Evolutionary conservation across 768 basidiomycete species (phyloP).

Genomic region (Collybiopsis luxurians): DNA sequence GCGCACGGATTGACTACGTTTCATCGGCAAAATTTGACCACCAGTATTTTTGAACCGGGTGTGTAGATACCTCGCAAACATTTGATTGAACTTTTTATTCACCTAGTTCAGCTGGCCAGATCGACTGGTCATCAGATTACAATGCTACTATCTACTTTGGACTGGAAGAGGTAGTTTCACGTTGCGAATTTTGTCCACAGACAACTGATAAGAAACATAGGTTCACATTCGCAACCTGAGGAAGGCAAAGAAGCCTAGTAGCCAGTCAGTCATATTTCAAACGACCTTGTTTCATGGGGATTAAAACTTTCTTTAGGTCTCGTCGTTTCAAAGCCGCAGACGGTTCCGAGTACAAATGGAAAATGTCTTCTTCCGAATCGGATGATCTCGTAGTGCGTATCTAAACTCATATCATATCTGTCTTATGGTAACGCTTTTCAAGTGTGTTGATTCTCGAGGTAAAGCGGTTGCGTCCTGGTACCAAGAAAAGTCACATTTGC

Average conservation of each 20-base stretch:
- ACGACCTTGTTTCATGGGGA: background rate
- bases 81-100: too few relatives aligned
- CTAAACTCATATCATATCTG: background rate
- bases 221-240: slow-evolving; percentile 46
- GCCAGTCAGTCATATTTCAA: slow-evolving; percentile 37
- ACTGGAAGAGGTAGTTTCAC: slow-evolving; percentile 35
- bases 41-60: slow-evolving; percentile 40
- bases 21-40: slow-evolving; percentile 43
- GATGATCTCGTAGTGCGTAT: slow-evolving; percentile 43
- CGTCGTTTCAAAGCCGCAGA: slow-evolving; percentile 52
- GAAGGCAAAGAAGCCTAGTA: slow-evolving; percentile 43
- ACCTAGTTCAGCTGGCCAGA: slow-evolving; percentile 36
- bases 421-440: background rate
- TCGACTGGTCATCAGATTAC: slow-evolving; percentile 48
- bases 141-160: slow-evolving; percentile 50
- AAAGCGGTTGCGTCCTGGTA: slow-evolving; percentile 47
- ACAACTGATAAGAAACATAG: slow-evolving; percentile 10
- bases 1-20: slow-evolving; percentile 42
- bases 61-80: too few relatives aligned
- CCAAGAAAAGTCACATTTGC: slow-evolving; percentile 33
- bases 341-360: slow-evolving; percentile 57
- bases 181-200: background rate
- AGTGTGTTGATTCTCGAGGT: slow-evolving; percentile 52
- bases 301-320: slow-evolving; percentile 31
- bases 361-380: slow-evolving; percentile 36